phyloP scores from a whole-genome alignment of 495 filamentous ascomycete species.

The Pseudotulostoma volvatum region DNA sequence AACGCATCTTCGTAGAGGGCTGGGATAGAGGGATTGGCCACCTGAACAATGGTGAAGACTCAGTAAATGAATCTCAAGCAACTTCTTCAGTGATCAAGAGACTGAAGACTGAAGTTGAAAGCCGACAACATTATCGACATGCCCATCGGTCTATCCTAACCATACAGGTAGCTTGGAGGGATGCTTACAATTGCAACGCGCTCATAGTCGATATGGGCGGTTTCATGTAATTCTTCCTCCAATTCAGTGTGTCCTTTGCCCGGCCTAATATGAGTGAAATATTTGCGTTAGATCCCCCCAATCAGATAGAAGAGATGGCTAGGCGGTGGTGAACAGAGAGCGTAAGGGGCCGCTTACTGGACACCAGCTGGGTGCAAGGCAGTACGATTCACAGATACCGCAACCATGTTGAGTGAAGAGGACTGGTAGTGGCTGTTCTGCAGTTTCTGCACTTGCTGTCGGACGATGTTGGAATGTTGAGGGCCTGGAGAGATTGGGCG shows the following conservation, averaged over 20 bases:
- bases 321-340: slow-evolving; percentile 10
- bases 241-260: slow-evolving; percentile 82
- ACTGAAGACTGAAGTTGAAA: background rate
- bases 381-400: slow-evolving; percentile 74
- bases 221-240: slow-evolving; percentile 94
- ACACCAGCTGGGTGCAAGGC: slow-evolving; percentile 83
- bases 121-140: too few species aligned
- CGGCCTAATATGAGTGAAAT: slow-evolving; percentile 38
- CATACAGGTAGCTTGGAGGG: too few species aligned
- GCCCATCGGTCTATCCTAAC: too few species aligned
- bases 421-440: slow-evolving; percentile 49
- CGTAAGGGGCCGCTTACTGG: slow-evolving; percentile 43
- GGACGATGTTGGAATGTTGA: slow-evolving; percentile 39
- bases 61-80: background rate
- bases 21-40: slow-evolving; percentile 79
- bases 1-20: slow-evolving; percentile 98
- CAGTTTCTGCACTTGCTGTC: slow-evolving; percentile 44
- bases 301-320: slow-evolving; percentile 2
- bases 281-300: slow-evolving; percentile 1
- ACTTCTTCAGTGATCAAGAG: slow-evolving; percentile 1
- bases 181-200: slow-evolving; percentile 92
- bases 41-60: too few species aligned
- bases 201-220: slow-evolving; percentile 98
- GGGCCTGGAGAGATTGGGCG: slow-evolving; percentile 33
- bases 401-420: slow-evolving; percentile 46